Base-by-base conservation (phyloP, 1,284 basidiomycete genomes). In the Baeospora myosura region DNA sequence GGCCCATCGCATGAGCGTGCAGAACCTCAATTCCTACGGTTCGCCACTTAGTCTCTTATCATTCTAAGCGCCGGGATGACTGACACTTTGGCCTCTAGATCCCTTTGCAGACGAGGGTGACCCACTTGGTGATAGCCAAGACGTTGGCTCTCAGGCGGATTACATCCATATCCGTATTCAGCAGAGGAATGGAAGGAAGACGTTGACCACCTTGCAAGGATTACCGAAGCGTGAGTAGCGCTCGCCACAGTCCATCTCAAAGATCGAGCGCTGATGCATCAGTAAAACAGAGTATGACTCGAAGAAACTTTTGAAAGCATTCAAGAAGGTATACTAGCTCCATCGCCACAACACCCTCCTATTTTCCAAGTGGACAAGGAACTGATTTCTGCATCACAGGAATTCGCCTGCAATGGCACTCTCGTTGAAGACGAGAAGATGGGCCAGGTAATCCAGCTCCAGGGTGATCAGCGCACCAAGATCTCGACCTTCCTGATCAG, bases 371-470 rank as follows among this genome's bases (percentile, higher is more conserved):
- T 40, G 35, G 34, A 38, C n/a, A 24, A 39, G 10, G 22, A 31
- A 12, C 8, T 33, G 22, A 45, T 44, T 20, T 35, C 25, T 41
- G 18, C 14, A 18, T 17, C 7, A 30, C 58, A 96, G 89, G 93
- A 97, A 73, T 98, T 98, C 57, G 96, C 96, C 49, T 98, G 96
- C 76, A 98, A 98, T 71, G 96, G 96, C 52, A 96, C 89, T 49
- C 78, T 99, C 57, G 90, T 97, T 55, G 90, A 96, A 50, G 92
- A 96, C 71, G 88, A 91, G 66, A 92, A 96, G 69, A 83, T 93
- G 69, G 96, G 96, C 46, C 80, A 95, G 69, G 90, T 99, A 61
- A 94, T 99, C 62, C 96, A 99, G 71, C 83, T 99, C 54, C 96
- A 98, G 67, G 96, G 96, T 53, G 96, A 99, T 69, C 96, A 99